These are phyloP conservation scores for Aspergillus terreus DNA, from an alignment of 2,329 filamentous ascomycete genomes.

Conservation along the genomic window DNA sequence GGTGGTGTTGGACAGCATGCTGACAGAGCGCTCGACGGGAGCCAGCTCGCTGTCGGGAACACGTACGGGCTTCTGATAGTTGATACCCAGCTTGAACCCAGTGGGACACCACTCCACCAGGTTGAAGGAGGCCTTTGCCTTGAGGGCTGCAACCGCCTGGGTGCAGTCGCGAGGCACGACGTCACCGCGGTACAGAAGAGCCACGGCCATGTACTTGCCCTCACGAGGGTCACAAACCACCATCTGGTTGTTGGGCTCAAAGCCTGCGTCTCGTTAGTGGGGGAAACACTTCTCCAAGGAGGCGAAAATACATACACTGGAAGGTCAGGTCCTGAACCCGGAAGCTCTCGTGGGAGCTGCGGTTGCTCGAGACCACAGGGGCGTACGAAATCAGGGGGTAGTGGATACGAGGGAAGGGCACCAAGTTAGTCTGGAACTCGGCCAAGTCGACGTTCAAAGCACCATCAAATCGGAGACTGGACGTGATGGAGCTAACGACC, in stretches of 20 bases:
- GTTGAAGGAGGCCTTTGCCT: slow-evolving; percentile 62
- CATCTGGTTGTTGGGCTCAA: slow-evolving; percentile 68
- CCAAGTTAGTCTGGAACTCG: slow-evolving; percentile 68
- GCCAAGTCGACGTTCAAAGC: slow-evolving; percentile 65
- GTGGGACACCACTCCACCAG: slow-evolving; percentile 67
- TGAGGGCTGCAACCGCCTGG: slow-evolving; percentile 58
- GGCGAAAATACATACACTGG: slow-evolving; percentile 49
- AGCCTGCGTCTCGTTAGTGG: slow-evolving; percentile 40
- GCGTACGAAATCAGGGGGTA: slow-evolving; percentile 65
- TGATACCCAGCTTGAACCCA: slow-evolving; percentile 67
- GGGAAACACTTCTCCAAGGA: background rate
- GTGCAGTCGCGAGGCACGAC: slow-evolving; percentile 61
- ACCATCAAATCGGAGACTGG: slow-evolving; percentile 62
- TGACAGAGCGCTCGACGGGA: slow-evolving; percentile 52
- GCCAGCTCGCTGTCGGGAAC: slow-evolving; percentile 54
- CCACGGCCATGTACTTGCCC: slow-evolving; percentile 67
- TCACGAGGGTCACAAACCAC: slow-evolving; percentile 64
- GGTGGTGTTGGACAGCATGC: slow-evolving; percentile 66
- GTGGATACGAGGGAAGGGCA: slow-evolving; percentile 65
- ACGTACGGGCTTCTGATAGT: slow-evolving; percentile 57
- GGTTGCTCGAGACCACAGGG: slow-evolving; percentile 62
- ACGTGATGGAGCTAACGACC: slow-evolving; percentile 65
- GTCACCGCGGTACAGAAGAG: slow-evolving; percentile 63
- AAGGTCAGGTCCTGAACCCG: slow-evolving; percentile 72
- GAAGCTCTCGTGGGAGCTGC: slow-evolving; percentile 83